Conservation (phyloP, 495 filamentous ascomycete genomes). For the Neurospora pannonica region DNA sequence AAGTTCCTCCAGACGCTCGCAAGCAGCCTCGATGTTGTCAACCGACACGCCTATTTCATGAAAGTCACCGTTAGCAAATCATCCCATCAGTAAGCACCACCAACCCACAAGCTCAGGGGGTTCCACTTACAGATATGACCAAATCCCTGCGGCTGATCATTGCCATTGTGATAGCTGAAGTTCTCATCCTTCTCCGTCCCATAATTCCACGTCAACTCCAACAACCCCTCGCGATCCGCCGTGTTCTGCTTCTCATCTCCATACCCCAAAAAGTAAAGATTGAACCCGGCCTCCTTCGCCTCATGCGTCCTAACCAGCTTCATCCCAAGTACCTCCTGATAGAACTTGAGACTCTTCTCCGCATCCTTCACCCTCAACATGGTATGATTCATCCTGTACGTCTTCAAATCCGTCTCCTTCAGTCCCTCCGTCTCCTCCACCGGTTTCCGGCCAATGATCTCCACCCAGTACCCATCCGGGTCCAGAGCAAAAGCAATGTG, state of each 20-base stretch:
- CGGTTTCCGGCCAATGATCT: constrained; percentile 47
- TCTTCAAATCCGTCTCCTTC: constrained; percentile 28
- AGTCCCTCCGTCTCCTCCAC: constrained; percentile 28
- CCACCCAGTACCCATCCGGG: constrained; percentile 90
- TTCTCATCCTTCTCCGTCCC: constrained; percentile 83
- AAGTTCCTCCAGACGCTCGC: constrained; percentile 70
- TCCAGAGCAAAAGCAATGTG: constrained; percentile 88
- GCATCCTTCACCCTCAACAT: constrained; percentile 94
- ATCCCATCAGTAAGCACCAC: not conserved
- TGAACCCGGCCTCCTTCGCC: constrained; percentile 63
- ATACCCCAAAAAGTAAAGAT: constrained; percentile 90
- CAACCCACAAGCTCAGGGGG: not conserved
- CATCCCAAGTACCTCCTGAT: constrained; percentile 88
- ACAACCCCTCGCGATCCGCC: constrained; percentile 66
- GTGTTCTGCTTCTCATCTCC: constrained; percentile 39
- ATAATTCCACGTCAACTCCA: constrained; percentile 95
- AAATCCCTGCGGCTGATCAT: constrained; percentile 84
- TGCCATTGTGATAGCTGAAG: constrained; percentile 88
- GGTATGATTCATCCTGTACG: constrained; percentile 59
- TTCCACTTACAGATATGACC: constrained; percentile 71
- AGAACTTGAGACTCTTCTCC: constrained; percentile 77
- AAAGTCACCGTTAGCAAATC: constrained; percentile 15
- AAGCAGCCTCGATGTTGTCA: constrained; percentile 79
- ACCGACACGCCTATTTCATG: constrained; percentile 65
- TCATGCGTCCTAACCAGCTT: constrained; percentile 62